Evolutionary conservation across 371 early-diverging fungal genomes (phyloP).

Genomic region (Choanephora cucurbitarum): DNA sequence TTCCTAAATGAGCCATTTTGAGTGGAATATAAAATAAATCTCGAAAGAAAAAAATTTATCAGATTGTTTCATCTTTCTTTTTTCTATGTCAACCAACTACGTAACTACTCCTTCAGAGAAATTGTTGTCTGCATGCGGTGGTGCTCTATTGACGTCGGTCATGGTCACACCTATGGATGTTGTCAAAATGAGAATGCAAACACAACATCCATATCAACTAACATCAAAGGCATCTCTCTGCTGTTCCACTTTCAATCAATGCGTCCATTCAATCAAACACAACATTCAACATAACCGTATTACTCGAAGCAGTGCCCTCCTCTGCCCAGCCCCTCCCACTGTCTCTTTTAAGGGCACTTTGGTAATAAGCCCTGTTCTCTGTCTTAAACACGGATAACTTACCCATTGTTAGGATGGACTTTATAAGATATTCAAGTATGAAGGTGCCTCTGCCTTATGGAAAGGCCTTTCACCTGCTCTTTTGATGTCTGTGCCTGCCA

Average conservation of each 20-base stretch:
- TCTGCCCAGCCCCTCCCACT: slow-evolving; percentile 13
- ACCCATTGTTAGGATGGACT: slow-evolving; percentile 68
- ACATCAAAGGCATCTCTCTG: slow-evolving; percentile 4
- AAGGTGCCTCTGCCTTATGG: slow-evolving; percentile 83
- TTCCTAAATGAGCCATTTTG: too few species aligned
- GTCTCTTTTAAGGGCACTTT: slow-evolving; percentile 32
- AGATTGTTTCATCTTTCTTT: too few species aligned
- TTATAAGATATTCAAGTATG: slow-evolving; percentile 74
- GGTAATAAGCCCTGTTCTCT: slow-evolving; percentile 20
- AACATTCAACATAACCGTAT: slow-evolving; percentile 12
- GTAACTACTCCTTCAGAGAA: slow-evolving; percentile 36
- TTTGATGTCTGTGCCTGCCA: slow-evolving; percentile 88
- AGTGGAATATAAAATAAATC: too few species aligned
- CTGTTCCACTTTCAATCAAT: slow-evolving; percentile 17
- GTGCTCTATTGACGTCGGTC: slow-evolving; percentile 71
- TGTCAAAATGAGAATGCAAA: slow-evolving; percentile 89
- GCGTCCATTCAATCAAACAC: slow-evolving; percentile 25
- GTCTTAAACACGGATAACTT: neutral
- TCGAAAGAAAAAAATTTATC: too few species aligned
- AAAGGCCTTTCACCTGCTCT: slow-evolving; percentile 87
- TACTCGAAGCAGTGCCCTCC: slow-evolving; percentile 10
- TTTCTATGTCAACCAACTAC: slow-evolving; percentile 3
- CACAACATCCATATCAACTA: slow-evolving; percentile 42
- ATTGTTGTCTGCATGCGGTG: slow-evolving; percentile 76
- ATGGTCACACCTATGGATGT: slow-evolving; percentile 91